These are phyloP conservation scores for Fusarium sp. DNA, from an alignment of 2,329 filamentous ascomycete species.

Conservation along the genomic window DNA sequence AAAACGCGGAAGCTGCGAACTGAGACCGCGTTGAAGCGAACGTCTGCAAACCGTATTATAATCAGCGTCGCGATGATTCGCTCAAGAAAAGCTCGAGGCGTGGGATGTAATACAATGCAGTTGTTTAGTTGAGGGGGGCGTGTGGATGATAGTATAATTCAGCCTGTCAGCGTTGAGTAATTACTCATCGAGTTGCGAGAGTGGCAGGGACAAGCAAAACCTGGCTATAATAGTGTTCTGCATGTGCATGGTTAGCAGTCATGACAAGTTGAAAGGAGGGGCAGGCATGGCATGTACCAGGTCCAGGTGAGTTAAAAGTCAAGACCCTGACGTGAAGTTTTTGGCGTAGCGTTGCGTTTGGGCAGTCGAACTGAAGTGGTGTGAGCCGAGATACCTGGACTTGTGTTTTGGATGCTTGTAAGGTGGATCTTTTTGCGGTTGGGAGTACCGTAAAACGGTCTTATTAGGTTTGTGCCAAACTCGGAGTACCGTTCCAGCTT, in stretches of 20 bases:
- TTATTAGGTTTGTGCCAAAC: constrained; percentile 26
- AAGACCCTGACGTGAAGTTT: constrained; percentile 18
- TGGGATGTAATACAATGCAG: constrained; percentile 35
- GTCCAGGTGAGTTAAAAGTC: constrained; percentile 6
- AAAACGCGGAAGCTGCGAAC: constrained; percentile 42
- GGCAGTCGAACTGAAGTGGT: constrained; percentile 34
- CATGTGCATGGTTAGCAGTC: constrained; percentile 21
- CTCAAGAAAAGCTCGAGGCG: constrained; percentile 24
- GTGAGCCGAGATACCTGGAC: constrained; percentile 36
- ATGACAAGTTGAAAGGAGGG: constrained; percentile 9
- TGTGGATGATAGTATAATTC: constrained; percentile 39
- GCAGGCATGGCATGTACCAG: constrained; percentile 28
- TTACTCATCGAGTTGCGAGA: constrained; percentile 51
- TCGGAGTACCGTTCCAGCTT: constrained; percentile 20
- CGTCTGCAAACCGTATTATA: constrained; percentile 40
- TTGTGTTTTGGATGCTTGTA: constrained; percentile 31
- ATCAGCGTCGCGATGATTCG: constrained; percentile 45
- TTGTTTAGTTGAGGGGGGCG: constrained; percentile 42
- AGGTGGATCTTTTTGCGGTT: constrained; percentile 37
- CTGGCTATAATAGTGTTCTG: constrained; percentile 23
- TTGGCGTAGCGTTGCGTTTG: constrained; percentile 30
- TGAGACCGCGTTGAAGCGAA: constrained; percentile 40
- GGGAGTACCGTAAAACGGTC: constrained; percentile 33
- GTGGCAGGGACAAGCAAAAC: constrained; percentile 40
- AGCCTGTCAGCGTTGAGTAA: constrained; percentile 53